Conservation (phyloP, 2,329 filamentous ascomycete genomes). For the Corynespora cassiicola region DNA sequence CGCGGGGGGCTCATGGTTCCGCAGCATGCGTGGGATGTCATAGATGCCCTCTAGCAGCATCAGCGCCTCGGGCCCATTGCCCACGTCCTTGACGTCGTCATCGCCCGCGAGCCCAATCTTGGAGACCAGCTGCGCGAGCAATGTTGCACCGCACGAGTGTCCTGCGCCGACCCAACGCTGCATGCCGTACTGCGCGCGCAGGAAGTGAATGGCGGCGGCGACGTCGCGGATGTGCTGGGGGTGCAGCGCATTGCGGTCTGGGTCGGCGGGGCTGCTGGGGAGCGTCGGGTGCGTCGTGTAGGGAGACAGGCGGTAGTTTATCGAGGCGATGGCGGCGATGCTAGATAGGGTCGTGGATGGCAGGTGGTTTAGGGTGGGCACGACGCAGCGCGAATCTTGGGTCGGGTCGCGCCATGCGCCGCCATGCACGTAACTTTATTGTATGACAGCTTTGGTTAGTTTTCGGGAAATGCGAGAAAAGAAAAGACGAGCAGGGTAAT, state of each 20-base stretch:
- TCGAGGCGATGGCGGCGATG: conserved; percentile 68
- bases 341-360: conserved; percentile 12
- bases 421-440: conserved; percentile 54
- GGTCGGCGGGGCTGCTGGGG: conserved; percentile 56
- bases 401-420: conserved; percentile 58
- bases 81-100: background rate
- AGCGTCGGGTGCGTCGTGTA: conserved; percentile 51
- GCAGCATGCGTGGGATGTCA: conserved; percentile 63
- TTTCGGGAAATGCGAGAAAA: conserved; percentile 10
- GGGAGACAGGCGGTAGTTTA: conserved; percentile 70
- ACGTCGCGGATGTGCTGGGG: conserved; percentile 69
- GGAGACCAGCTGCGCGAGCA: conserved; percentile 64
- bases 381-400: conserved; percentile 45
- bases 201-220: conserved; percentile 56
- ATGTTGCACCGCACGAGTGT: conserved; percentile 68
- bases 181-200: conserved; percentile 57
- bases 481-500: conserved; percentile 7
- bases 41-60: conserved; percentile 72
- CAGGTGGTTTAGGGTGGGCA: conserved; percentile 46
- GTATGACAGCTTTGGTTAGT: background rate
- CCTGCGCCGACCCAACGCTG: conserved; percentile 63
- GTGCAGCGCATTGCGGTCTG: conserved; percentile 58
- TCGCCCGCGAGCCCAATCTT: conserved; percentile 18
- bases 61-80: conserved; percentile 56
- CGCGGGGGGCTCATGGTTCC: conserved; percentile 47